phyloP scores from a whole-genome alignment of 2,329 filamentous ascomycete species.

The Penicillium rolfsii region DNA sequence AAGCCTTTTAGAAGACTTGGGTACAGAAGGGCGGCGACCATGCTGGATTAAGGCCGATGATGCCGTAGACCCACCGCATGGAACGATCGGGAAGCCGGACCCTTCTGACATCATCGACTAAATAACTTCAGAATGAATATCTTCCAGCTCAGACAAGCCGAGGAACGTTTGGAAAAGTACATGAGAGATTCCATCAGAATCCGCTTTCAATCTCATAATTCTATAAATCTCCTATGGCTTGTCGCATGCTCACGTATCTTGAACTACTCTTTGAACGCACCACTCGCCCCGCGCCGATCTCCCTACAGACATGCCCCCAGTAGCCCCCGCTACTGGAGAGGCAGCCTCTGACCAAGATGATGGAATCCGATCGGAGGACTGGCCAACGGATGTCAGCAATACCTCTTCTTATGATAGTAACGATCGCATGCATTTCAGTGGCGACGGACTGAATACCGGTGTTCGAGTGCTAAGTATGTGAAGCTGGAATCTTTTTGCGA shows the following conservation, averaged over 20 bases:
- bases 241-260: not conserved
- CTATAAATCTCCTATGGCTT: not conserved
- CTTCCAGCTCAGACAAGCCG: not conserved
- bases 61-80: not conserved
- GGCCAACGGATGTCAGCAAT: not conserved
- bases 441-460: slow-evolving; percentile 12
- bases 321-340: not conserved
- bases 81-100: slow-evolving; percentile 8
- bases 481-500: not conserved
- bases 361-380: slow-evolving; percentile 2
- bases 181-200: not conserved
- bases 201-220: not conserved
- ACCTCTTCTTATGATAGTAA: not conserved
- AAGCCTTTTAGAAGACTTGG: too few relatives aligned
- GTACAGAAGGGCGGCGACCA: not conserved
- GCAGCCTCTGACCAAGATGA: not conserved
- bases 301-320: slow-evolving; percentile 6
- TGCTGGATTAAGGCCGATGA: slow-evolving; percentile 6
- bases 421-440: slow-evolving; percentile 8
- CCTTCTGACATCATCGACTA: slow-evolving; percentile 13
- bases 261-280: not conserved
- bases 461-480: slow-evolving; percentile 9
- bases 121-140: not conserved
- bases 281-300: slow-evolving; percentile 4
- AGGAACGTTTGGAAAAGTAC: not conserved